Evolutionary conservation across 106 monocot genomes (phyloP), one percentile per base, ranked within the genome.

Genomic region (Dactylorhiza incarnata): DNA sequence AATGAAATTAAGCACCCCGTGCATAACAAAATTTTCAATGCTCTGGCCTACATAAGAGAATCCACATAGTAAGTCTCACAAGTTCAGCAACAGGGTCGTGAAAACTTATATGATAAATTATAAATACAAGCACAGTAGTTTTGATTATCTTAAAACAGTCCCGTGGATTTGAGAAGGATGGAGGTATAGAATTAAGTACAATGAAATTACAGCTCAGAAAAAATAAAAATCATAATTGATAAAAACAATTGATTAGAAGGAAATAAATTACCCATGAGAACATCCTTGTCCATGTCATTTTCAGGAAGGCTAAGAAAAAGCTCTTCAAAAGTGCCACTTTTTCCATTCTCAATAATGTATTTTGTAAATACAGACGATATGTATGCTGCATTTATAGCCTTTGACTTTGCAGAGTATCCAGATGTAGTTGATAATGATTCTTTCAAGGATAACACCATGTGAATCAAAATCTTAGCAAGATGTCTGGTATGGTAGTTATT

Each of bases 291-390:
- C 50, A 78, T 82, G 78, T 89, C 91, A 61, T 76, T 85, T 62
- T 85, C 84, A 71, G 87, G 82, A 78, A 97, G 79, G 62, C 54
- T 80, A 67, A 97, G 91, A 81, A 68, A 76, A 20, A 97, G 78
- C 22, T 89, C 91, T 85, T 91, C 89, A 84, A 89, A 94, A 22
- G 71, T 91, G 68, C 84, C 79, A 63, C 43, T 87, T 75, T 86
- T 89, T 54, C 86, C 66, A 81, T 88, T 87, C 85, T 97, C 97
- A 82, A 97, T 91, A 7, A 88, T 86, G 82, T 87, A 89, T 75
- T 97, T 97, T 15, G 94, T 84, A 86, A 97, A 97, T 78, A 88
- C 81, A 19, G 94, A 93, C 48, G 97, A 91, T 78, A 97, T 91
- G 78, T 91, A 88, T 69, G 94, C 79, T 48, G 93, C 97, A 86